Conservation (phyloP, 1,284 basidiomycete species). For the Leccinum pachyderme region DNA sequence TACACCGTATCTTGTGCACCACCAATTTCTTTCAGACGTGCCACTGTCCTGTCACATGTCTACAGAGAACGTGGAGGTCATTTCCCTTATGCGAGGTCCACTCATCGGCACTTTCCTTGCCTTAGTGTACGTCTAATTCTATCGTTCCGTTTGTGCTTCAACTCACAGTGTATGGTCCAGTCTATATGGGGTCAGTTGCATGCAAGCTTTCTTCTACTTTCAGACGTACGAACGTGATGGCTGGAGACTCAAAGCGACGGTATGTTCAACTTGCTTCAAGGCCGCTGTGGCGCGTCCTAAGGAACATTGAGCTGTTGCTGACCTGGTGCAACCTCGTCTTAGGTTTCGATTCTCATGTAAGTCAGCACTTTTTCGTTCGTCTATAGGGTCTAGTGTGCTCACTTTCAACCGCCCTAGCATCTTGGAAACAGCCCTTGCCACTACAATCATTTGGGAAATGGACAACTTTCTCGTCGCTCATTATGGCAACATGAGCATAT, state of each 20-base stretch:
- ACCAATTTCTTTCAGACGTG: too few relatives aligned
- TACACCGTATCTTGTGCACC: too few relatives aligned
- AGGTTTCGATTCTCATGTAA: constrained; percentile 27
- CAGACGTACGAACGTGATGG: constrained; percentile 20
- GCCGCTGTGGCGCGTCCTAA: too few relatives aligned
- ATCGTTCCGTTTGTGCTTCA: background rate
- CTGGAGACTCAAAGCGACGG: constrained; percentile 21
- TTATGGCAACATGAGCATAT: constrained; percentile 8
- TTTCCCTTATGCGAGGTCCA: constrained; percentile 23
- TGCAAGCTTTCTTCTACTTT: constrained; percentile 30
- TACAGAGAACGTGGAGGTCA: background rate
- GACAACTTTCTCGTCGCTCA: constrained; percentile 22
- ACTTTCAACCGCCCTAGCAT: constrained; percentile 6
- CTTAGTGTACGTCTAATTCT: constrained; percentile 17
- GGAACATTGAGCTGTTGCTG: background rate
- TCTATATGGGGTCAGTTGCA: constrained; percentile 30
- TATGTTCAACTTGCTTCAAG: constrained; percentile 9
- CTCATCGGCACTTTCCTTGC: constrained; percentile 30
- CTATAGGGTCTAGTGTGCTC: background rate
- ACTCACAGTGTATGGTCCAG: constrained; percentile 14
- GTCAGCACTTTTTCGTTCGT: background rate
- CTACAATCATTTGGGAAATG: constrained; percentile 25
- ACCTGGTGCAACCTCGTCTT: background rate
- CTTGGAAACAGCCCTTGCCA: constrained; percentile 25
- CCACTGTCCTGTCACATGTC: too few relatives aligned